phyloP scores from a whole-genome alignment of 2,329 filamentous ascomycete genomes.

The Diaporthe batatas region DNA sequence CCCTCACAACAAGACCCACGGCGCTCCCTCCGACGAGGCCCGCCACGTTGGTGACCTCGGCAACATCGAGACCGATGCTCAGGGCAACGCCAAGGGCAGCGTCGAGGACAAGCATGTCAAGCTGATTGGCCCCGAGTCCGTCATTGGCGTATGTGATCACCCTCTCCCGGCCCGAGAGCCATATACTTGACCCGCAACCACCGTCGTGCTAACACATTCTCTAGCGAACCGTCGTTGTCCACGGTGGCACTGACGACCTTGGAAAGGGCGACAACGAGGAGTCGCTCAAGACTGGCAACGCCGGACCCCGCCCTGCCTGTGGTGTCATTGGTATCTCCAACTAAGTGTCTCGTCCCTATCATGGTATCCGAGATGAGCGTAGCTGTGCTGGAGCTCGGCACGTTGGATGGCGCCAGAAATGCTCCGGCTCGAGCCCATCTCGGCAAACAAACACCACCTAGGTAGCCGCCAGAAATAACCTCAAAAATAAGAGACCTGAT shows the following conservation, averaged over 20 bases:
- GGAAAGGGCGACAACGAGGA: slow-evolving; percentile 93
- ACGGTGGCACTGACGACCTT: slow-evolving; percentile 96
- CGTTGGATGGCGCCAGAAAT: neutral
- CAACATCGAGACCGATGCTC: slow-evolving; percentile 94
- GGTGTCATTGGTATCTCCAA: slow-evolving; percentile 93
- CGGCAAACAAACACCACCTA: neutral
- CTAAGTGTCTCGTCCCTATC: slow-evolving; percentile 57
- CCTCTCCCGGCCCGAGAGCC: neutral
- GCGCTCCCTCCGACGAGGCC: slow-evolving; percentile 82
- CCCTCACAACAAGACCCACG: slow-evolving; percentile 92
- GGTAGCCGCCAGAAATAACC: neutral
- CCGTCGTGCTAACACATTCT: slow-evolving; percentile 14
- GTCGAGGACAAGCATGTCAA: slow-evolving; percentile 87
- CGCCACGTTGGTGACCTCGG: slow-evolving; percentile 98
- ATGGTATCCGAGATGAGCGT: neutral
- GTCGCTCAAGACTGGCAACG: slow-evolving; percentile 98
- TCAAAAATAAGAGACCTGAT: neutral
- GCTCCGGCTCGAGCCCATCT: neutral
- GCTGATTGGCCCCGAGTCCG: slow-evolving; percentile 94
- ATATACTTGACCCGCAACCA: slow-evolving; percentile 4
- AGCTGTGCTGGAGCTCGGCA: neutral
- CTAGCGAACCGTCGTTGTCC: slow-evolving; percentile 93
- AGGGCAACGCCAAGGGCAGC: slow-evolving; percentile 90
- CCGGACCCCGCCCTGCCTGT: slow-evolving; percentile 92
- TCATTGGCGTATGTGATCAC: slow-evolving; percentile 80